Evolutionary conservation across 139 green algal species (phyloP), one percentile per base, ranked within the genome.

Genomic region (Desmodesmus armatus): DNA sequence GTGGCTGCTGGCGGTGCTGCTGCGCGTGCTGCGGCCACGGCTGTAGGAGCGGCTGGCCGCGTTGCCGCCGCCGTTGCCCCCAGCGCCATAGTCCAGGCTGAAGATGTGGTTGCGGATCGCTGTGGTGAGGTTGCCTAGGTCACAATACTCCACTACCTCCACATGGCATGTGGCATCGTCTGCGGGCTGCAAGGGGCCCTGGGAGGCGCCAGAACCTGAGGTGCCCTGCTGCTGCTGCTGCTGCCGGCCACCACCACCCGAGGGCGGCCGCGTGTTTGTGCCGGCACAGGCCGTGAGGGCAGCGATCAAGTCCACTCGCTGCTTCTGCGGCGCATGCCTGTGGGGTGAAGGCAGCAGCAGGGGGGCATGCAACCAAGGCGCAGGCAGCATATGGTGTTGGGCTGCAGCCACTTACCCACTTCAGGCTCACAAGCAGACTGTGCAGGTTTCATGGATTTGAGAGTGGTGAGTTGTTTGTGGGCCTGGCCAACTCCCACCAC

Each of bases 131-230:
- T 92, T 94, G 80, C 91, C 91, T 43, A 93, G 70, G 82, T 92
- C 91, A 78, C 91, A 94, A 84, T 92, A 94, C 85, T 94, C 91
- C 25, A 94, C 88, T 66, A 91, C 87, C 85, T 93, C 87, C 29
- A 93, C 71, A 70, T 93, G 90, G 75, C 90, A 93, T 2, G 76
- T 87, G 53, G 88, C 86, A 80, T 90, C 85, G 65, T 86, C 69
- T 9, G 63, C n/a, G n/a, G n/a, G n/a, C n/a, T n/a, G n/a, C n/a
- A n/a, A n/a, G n/a, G n/a, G n/a, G 31, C 49, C 74, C 5, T 58
- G 13, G 60, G 40, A 58, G 47, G 15, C 74, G 44, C 65, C 65
- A 33, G 31, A 47, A 33, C 65, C 9, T 31, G 9, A 29, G 33
- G 33, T 44, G 40, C 33, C 33, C 17, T 11, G 65, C 31, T 73